phyloP scores from a whole-genome alignment of 257 asterid genomes.

The Henckelia pumila region DNA sequence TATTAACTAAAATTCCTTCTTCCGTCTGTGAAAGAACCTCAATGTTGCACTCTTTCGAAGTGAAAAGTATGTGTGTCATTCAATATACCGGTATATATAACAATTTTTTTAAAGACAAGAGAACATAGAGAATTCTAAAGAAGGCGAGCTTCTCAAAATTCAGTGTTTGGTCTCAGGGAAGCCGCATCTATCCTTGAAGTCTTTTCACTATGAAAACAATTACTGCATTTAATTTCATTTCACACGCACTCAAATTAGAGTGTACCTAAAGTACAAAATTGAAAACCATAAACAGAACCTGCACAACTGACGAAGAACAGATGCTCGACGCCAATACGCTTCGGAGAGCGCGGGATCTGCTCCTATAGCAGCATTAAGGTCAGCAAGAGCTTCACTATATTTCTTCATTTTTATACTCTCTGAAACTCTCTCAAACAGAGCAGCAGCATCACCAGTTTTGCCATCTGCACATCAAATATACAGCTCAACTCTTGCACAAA shows the following conservation, averaged over 20 bases:
- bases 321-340: slow-evolving; percentile 79
- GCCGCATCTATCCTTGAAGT: not conserved
- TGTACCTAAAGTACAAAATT: slow-evolving; percentile 8
- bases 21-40: slow-evolving; percentile 1
- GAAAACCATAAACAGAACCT: slow-evolving; percentile 39
- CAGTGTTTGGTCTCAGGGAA: not conserved
- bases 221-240: not conserved
- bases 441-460: slow-evolving; percentile 65
- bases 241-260: not conserved
- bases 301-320: slow-evolving; percentile 79
- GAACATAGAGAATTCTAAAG: not conserved
- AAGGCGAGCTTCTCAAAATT: slow-evolving; percentile 3
- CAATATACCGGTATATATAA: not conserved
- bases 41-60: not conserved
- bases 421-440: slow-evolving; percentile 70
- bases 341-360: slow-evolving; percentile 80
- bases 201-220: not conserved
- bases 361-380: slow-evolving; percentile 82
- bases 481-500: not conserved
- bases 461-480: slow-evolving; percentile 45
- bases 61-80: not conserved
- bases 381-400: slow-evolving; percentile 81
- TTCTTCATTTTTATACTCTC: slow-evolving; percentile 73
- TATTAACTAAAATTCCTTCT: not conserved
- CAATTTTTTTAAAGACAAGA: too few species aligned